A percentile compares a stretch with the other conserved stretches of the same genome.
Evolutionary conservation across 1,284 basidiomycete species (phyloP).

Genomic region (Trichosporon faecale): DNA sequence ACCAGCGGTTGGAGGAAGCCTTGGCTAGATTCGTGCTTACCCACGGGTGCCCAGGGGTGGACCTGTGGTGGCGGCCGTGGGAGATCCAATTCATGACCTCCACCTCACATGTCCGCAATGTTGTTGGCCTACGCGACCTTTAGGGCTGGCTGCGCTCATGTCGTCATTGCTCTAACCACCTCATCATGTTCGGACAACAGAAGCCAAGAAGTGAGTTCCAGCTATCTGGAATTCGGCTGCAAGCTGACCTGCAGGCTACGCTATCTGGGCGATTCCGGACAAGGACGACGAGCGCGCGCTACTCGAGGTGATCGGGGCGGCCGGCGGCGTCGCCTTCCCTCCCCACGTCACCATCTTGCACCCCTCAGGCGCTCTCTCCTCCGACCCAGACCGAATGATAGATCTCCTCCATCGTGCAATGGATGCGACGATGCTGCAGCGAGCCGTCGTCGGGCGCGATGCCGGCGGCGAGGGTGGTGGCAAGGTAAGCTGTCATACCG

Average conservation of each 20-base stretch:
- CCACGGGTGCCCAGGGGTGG: too few species aligned
- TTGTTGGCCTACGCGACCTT: background rate
- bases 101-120: background rate
- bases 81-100: background rate
- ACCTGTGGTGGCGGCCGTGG: background rate
- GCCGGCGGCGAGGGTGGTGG: background rate
- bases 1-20: too few species aligned
- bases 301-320: background rate
- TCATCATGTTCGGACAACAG: background rate
- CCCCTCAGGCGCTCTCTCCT: background rate
- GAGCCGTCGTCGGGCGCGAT: background rate
- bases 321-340: background rate
- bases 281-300: background rate
- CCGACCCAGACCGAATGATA: background rate
- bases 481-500: background rate
- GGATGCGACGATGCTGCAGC: slow-evolving; percentile 5
- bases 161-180: background rate
- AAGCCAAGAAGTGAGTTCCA: background rate
- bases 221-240: background rate
- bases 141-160: background rate
- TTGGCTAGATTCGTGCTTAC: too few species aligned
- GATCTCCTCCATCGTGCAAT: background rate
- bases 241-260: background rate
- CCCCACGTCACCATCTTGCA: slow-evolving; percentile 1
- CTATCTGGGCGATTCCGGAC: background rate